Evolutionary conservation across 345 rosid genomes (phyloP), one percentile per base, ranked within the genome.

Genomic region (Murraya koenigii): DNA sequence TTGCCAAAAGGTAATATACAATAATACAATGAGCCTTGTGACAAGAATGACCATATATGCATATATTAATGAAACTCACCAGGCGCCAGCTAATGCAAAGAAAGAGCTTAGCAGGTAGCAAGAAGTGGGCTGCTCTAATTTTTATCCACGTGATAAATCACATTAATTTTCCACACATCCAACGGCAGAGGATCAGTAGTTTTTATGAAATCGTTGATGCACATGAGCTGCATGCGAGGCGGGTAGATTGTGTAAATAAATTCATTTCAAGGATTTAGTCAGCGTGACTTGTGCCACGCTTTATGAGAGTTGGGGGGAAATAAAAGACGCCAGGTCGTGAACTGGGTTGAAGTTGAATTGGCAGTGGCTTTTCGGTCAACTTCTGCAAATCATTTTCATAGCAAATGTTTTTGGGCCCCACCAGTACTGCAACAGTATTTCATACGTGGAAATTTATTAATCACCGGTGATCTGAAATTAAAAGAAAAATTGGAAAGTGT

Each of bases 241-340:
- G 81, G 86, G 72, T 5, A 68, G 25, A 71, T 38, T 28, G 17
- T n/a, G 81, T 59, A 69, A 78, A 59, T 49, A 69, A 75, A 63
- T 22, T 4, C 6, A 19, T 0, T 4, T 0, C 0, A 6, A 2
- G 55, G 82, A 74, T 61, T 64, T 73, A 52, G 75, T 80, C 81
- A 80, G 88, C 83, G 77, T 74, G 77, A 81, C 74, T 71, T 79
- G 78, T 83, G 88, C 66, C 78, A 47, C 79, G 77, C 83, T 67
- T 85, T 52, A 32, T 49, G 82, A 69, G 65, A 65, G 73, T 62
- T 47, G 84, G 71, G 78, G 69, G 15, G 26, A 39, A 36, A 6
- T 30, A 44, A 13, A 44, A 13, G 49, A 13, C 49, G 56, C 65
- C 49, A 56, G 56, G 65, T 65, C 80, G 77, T 70, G 76, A 77